Evolutionary conservation across 805 yeast species (phyloP).

Genomic region (Suhomyces xylopsoci): DNA sequence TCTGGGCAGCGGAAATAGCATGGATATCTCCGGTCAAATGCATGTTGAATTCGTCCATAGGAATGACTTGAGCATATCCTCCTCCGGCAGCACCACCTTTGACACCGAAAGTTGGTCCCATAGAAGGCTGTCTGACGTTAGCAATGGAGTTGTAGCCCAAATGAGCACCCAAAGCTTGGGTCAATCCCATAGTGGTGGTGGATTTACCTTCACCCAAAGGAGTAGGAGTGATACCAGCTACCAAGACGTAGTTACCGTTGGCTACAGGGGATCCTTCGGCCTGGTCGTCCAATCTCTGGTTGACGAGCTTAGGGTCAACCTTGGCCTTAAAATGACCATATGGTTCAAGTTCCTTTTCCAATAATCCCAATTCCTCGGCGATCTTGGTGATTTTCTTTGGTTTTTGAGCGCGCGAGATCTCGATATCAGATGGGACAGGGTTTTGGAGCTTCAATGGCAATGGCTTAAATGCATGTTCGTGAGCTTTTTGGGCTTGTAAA

Average conservation of each 20-base stretch:
- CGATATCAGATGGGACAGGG: conserved; percentile 82
- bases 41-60: conserved; percentile 87
- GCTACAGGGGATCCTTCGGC: conserved; percentile 62
- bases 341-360: conserved; percentile 66
- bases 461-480: conserved; percentile 52
- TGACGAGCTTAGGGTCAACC: conserved; percentile 47
- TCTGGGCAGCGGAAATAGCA: conserved; percentile 80
- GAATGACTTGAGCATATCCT: conserved; percentile 83
- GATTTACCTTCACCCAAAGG: conserved; percentile 86
- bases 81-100: conserved; percentile 94
- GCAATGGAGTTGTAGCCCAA: conserved; percentile 67
- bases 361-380: conserved; percentile 66
- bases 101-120: conserved; percentile 88
- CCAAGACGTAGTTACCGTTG: conserved; percentile 71
- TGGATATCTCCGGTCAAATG: conserved; percentile 85
- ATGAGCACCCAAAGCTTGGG: conserved; percentile 79
- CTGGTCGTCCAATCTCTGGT: conserved; percentile 50
- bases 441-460: conserved; percentile 51
- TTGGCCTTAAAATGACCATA: conserved; percentile 78
- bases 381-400: conserved; percentile 69
- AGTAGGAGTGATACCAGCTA: conserved; percentile 83
- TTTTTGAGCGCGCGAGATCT: conserved; percentile 69
- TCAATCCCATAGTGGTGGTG: conserved; percentile 79
- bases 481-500: conserved; percentile 46
- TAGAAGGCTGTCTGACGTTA: conserved; percentile 81